A percentile compares a stretch with the other conserved stretches of the same genome.
Conservation (phyloP, 805 yeast genomes). For the Huiozyma sinensis region DNA sequence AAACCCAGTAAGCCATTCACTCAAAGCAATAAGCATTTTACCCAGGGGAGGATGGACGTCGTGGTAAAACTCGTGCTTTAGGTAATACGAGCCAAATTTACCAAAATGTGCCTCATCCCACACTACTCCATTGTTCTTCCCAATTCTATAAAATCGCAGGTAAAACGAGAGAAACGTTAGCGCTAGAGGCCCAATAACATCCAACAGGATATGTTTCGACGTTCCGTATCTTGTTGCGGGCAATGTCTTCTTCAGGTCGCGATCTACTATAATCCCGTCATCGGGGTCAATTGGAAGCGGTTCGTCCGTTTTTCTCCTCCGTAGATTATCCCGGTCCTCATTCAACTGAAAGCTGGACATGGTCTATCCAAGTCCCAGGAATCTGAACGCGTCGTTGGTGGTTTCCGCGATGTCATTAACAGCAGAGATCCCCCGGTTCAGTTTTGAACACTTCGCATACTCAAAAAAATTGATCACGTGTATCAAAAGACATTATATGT, state of each 20-base stretch:
- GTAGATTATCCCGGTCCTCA: not conserved
- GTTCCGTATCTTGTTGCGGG: too few relatives aligned
- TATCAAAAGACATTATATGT: too few relatives aligned
- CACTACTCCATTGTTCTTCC: slow-evolving; percentile 64
- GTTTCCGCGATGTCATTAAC: not conserved
- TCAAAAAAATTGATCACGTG: not conserved
- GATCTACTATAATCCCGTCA: not conserved
- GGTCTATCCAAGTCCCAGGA: too few relatives aligned
- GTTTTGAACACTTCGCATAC: not conserved
- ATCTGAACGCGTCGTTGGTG: too few relatives aligned
- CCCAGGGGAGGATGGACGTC: slow-evolving; percentile 98
- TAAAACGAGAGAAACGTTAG: slow-evolving; percentile 62
- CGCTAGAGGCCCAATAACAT: slow-evolving; percentile 31
- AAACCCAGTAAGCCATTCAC: slow-evolving; percentile 79
- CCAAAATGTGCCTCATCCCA: slow-evolving; percentile 99
- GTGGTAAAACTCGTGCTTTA: slow-evolving; percentile 81
- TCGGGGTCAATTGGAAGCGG: too few relatives aligned
- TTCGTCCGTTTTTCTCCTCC: not conserved
- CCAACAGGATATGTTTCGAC: not conserved
- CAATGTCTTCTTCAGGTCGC: not conserved
- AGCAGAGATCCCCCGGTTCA: not conserved
- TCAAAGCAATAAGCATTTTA: slow-evolving; percentile 79
- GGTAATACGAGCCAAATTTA: slow-evolving; percentile 85
- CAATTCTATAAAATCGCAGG: slow-evolving; percentile 67
- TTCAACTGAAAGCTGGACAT: too few relatives aligned